These are phyloP conservation scores for Phytopythium boreale DNA, from an alignment of 352 stramenopile genomes.

Conservation along the genomic window DNA sequence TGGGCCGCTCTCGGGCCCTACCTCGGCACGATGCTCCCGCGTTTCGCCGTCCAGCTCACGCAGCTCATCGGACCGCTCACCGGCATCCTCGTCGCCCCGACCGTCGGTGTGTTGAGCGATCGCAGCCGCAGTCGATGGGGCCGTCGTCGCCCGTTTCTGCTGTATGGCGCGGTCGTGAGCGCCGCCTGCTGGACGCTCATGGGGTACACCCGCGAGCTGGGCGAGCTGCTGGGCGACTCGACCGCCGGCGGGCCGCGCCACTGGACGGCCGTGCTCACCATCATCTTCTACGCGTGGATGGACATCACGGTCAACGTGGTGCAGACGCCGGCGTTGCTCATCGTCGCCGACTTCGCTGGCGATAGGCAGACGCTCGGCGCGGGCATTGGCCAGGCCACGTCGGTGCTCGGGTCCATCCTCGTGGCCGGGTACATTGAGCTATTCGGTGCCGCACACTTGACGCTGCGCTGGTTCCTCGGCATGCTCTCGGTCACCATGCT, in stretches of 20 bases:
- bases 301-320: slow-evolving; percentile 81
- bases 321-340: slow-evolving; percentile 62
- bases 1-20: slow-evolving; percentile 71
- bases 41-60: slow-evolving; percentile 68
- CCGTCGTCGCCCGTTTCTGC: slow-evolving; percentile 58
- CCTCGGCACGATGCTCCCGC: slow-evolving; percentile 60
- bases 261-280: slow-evolving; percentile 56
- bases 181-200: slow-evolving; percentile 68
- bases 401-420: slow-evolving; percentile 56
- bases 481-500: slow-evolving; percentile 74
- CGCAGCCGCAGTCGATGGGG: slow-evolving; percentile 46
- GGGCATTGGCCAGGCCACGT: slow-evolving; percentile 60
- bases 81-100: slow-evolving; percentile 66
- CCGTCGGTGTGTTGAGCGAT: slow-evolving; percentile 68
- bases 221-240: slow-evolving; percentile 53
- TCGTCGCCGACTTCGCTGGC: slow-evolving; percentile 75
- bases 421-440: slow-evolving; percentile 72
- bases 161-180: slow-evolving; percentile 60
- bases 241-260: slow-evolving; percentile 24
- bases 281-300: slow-evolving; percentile 84
- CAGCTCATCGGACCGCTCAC: slow-evolving; percentile 70
- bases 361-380: slow-evolving; percentile 63
- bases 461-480: slow-evolving; percentile 59
- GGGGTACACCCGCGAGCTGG: slow-evolving; percentile 64
- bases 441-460: slow-evolving; percentile 65